Base-by-base conservation (phyloP, 768 basidiomycete genomes). In the Tephrocybe sp. region DNA sequence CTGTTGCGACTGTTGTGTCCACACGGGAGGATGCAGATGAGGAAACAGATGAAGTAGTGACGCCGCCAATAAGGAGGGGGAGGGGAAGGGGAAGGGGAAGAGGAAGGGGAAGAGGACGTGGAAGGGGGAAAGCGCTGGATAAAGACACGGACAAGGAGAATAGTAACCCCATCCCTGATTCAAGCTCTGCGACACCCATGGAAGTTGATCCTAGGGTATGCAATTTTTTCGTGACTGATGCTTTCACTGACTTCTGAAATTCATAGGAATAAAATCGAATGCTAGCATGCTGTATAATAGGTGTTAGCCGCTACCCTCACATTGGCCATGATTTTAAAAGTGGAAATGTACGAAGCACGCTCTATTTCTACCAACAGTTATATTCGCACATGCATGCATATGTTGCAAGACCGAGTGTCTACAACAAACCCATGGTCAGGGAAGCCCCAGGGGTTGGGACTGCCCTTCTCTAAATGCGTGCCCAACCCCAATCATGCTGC, bases 1-100 rank as follows among this genome's bases (percentile, higher is more conserved):
- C 53, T 22, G 52, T 60, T 21, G 45, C 54, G 21, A 22, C 53
- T 18, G 52, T 64, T 10, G 54, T 50, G 4, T 33, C 44, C 7
- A 50, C 61, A 12, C 57, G 57, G 13, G 66, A 66, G 4, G 72
- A 67, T 0, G 74, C 58, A 15, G 76, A 74, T 2, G 72, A 69
- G 7, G 65, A 56, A 2, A 70, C 74, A 1, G 61, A 60, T 31
- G 63, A 73, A 64, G n/a, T 57, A 45, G 48, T 63, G 18, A 52
- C 62, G 29, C 66, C 64, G n/a, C 52, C 62, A 3, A 42, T 64
- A n/a, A 58, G 73, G 31, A 64, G 69, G n/a, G 62, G 64, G 39
- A 60, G 65, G 3, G 42, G 64, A n/a, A 58, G 73, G 31, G 65
- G 69, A 16, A 62, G 64, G 39, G 61, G 65, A 12, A 59, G 69